phyloP scores from a whole-genome alignment of 1,284 basidiomycete species.

The Peniophora sp. region DNA sequence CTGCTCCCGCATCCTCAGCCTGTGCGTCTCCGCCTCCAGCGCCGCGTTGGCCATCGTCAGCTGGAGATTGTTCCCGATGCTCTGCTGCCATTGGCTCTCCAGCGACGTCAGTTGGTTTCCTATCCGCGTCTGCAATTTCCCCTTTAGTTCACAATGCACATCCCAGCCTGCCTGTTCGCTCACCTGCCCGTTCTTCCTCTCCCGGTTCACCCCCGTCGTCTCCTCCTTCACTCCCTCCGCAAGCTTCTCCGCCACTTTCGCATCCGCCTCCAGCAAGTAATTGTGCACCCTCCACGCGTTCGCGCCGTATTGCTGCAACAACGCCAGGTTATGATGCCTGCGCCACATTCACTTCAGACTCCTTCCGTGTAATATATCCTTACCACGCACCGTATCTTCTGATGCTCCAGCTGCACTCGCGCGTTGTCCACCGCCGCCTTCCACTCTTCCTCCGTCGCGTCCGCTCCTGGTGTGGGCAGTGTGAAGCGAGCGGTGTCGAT shows the following conservation, averaged over 20 bases:
- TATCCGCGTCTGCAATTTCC: conserved; percentile 47
- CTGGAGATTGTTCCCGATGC: conserved; percentile 81
- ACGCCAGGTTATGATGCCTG: conserved; percentile 78
- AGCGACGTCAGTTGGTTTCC: conserved; percentile 73
- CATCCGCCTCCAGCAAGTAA: conserved; percentile 75
- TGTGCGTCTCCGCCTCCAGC: conserved; percentile 65
- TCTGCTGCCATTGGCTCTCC: conserved; percentile 83
- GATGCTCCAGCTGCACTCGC: conserved; percentile 84
- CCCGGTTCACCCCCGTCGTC: conserved; percentile 78
- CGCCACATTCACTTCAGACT: background rate
- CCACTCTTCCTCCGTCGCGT: conserved; percentile 76
- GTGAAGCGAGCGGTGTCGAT: conserved; percentile 81
- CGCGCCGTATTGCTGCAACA: conserved; percentile 82
- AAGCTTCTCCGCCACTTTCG: conserved; percentile 65
- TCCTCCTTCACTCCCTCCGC: conserved; percentile 68
- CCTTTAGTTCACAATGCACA: background rate
- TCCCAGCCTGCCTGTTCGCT: conserved; percentile 8
- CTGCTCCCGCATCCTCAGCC: conserved; percentile 46
- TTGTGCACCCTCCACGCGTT: conserved; percentile 92
- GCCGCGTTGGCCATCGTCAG: conserved; percentile 90
- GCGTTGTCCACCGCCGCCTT: conserved; percentile 71
- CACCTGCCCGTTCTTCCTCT: conserved; percentile 81
- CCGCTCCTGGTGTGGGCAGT: conserved; percentile 63
- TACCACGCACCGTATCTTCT: conserved; percentile 66
- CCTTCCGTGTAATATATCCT: background rate